These are phyloP conservation scores for Pulveroboletus frians DNA, from an alignment of 768 basidiomycete species.

Conservation along the genomic window DNA sequence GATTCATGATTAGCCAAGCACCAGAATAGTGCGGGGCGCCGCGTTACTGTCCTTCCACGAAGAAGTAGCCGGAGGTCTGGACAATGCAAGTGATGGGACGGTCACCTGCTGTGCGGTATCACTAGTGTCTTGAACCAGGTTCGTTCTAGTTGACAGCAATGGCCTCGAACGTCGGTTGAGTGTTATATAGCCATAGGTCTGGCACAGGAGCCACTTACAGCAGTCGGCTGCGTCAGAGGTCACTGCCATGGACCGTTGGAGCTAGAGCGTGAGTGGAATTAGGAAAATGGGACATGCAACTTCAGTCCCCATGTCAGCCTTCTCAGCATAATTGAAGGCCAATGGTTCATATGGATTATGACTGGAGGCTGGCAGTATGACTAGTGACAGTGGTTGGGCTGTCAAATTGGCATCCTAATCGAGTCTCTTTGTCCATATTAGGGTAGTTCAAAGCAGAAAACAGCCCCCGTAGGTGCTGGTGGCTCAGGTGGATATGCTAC, in stretches of 20 bases:
- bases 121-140: not conserved
- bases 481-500: no score
- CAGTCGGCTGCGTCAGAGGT: not conserved
- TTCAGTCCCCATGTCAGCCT: not conserved
- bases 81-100: no score
- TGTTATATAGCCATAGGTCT: not conserved
- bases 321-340: not conserved
- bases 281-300: not conserved
- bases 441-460: no score
- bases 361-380: not conserved
- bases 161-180: constrained; percentile 6
- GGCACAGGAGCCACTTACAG: not conserved
- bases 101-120: constrained; percentile 4
- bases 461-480: no score
- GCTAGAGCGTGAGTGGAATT: no score
- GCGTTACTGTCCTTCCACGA: not conserved
- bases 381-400: not conserved
- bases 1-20: not conserved
- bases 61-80: constrained; percentile 4
- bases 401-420: not conserved
- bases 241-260: constrained; percentile 3
- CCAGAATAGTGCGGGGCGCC: not conserved
- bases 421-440: no score
- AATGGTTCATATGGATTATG: not conserved
- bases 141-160: not conserved